Percentiles rank a stretch among this genome's conserved stretches.
Evolutionary conservation across 495 filamentous ascomycete species (phyloP).

Genomic region (Sphaerosporella brunnea): DNA sequence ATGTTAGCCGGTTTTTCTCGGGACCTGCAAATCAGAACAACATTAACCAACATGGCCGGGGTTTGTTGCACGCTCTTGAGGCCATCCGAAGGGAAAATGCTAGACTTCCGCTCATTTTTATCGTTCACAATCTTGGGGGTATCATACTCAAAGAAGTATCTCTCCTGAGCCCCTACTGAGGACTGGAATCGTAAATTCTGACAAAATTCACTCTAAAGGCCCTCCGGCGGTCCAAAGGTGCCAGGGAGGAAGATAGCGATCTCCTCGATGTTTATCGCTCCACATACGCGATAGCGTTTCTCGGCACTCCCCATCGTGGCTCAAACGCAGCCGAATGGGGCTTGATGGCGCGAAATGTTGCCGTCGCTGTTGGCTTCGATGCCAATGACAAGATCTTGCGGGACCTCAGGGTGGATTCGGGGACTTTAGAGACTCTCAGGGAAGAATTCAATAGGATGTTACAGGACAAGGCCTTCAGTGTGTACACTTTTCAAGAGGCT

Average conservation of each 20-base stretch:
- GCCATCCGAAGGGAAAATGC: not conserved
- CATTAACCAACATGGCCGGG: slow-evolving; percentile 16
- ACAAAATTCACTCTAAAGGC: too few species aligned
- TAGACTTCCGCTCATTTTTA: not conserved
- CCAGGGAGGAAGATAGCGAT: slow-evolving; percentile 3
- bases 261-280: not conserved
- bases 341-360: slow-evolving; percentile 2
- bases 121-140: not conserved
- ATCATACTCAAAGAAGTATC: slow-evolving; percentile 1
- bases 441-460: slow-evolving; percentile 7
- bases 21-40: slow-evolving; percentile 8
- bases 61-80: not conserved
- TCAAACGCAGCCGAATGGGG: slow-evolving; percentile 3
- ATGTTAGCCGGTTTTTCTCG: slow-evolving; percentile 7
- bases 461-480: not conserved
- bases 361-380: slow-evolving; percentile 1
- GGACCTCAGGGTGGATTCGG: slow-evolving; percentile 2
- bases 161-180: too few species aligned
- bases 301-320: slow-evolving; percentile 11
- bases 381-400: slow-evolving; percentile 4
- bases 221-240: too few species aligned
- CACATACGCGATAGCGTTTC: slow-evolving; percentile 1
- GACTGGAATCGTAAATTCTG: too few species aligned
- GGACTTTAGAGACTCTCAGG: slow-evolving; percentile 3
- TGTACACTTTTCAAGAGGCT: slow-evolving; percentile 11